A percentile compares a stretch with the other conserved stretches of the same genome.
These are phyloP conservation scores for Suhomyces sp. DNA, from an alignment of 805 yeast genomes.

Conservation along the genomic window DNA sequence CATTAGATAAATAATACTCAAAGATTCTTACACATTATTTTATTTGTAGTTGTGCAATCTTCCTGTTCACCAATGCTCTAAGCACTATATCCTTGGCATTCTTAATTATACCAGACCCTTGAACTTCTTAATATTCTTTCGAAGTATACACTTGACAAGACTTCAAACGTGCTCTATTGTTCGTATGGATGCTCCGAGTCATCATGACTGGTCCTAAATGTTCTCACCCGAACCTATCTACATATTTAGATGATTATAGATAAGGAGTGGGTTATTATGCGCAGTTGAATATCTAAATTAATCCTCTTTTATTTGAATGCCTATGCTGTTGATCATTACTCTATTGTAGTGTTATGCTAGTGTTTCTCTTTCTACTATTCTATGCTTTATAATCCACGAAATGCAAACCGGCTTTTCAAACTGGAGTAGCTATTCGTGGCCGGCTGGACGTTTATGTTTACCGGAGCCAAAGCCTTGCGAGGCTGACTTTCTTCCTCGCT, in stretches of 20 bases:
- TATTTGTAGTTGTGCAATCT: not conserved
- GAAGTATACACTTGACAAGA: not conserved
- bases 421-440: not conserved
- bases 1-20: not conserved
- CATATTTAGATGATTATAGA: too few species aligned
- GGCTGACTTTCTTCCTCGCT: slow-evolving; percentile 8
- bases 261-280: not conserved
- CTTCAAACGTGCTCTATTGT: too few species aligned
- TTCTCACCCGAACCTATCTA: not conserved
- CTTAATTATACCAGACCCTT: too few species aligned
- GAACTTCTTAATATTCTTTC: too few species aligned
- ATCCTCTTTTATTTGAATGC: too few species aligned
- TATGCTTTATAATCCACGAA: not conserved
- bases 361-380: not conserved
- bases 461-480: not conserved
- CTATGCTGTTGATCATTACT: too few species aligned
- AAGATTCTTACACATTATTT: not conserved
- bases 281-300: not conserved
- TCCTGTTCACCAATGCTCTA: too few species aligned
- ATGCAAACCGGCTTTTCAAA: not conserved
- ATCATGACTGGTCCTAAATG: not conserved
- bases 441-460: not conserved
- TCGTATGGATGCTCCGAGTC: not conserved
- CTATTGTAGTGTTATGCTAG: not conserved
- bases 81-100: too few species aligned